Conservation (phyloP, 2,329 filamentous ascomycete genomes). For the Cytospora leucostoma region DNA sequence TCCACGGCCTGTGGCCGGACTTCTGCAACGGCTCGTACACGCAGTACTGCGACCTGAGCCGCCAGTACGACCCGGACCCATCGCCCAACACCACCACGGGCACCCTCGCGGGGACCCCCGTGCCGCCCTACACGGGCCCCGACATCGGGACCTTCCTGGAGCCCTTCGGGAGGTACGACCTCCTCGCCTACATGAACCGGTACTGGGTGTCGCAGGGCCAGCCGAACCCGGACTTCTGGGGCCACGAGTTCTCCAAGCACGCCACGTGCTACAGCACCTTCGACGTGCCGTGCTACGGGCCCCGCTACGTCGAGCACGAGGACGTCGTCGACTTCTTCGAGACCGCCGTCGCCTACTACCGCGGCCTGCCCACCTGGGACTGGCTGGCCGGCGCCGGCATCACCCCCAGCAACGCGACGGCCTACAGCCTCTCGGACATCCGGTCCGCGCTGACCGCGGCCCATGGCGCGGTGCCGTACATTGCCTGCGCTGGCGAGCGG, state of each 20-base stretch:
- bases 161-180: constrained; percentile 58
- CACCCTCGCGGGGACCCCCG: constrained; percentile 51
- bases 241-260: constrained; percentile 68
- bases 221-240: constrained; percentile 63
- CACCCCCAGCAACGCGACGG: constrained; percentile 58
- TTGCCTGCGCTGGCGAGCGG: constrained; percentile 61
- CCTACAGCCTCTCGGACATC: constrained; percentile 55
- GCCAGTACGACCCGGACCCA: constrained; percentile 64
- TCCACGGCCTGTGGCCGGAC: constrained; percentile 62
- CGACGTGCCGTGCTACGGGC: constrained; percentile 65
- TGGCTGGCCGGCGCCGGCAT: constrained; percentile 61
- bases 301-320: constrained; percentile 54
- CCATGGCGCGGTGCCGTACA: constrained; percentile 58
- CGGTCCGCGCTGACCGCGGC: constrained; percentile 50
- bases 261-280: constrained; percentile 69
- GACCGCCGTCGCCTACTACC: constrained; percentile 60
- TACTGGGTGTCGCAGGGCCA: constrained; percentile 62
- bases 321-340: constrained; percentile 66
- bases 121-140: constrained; percentile 60
- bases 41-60: constrained; percentile 66
- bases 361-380: constrained; percentile 57
- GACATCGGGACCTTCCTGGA: constrained; percentile 60
- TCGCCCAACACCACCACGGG: constrained; percentile 65
- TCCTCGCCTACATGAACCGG: constrained; percentile 66
- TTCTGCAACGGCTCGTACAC: constrained; percentile 59